phyloP scores from a whole-genome alignment of 2,329 filamentous ascomycete species.

The Clarireedia monteithiana region DNA sequence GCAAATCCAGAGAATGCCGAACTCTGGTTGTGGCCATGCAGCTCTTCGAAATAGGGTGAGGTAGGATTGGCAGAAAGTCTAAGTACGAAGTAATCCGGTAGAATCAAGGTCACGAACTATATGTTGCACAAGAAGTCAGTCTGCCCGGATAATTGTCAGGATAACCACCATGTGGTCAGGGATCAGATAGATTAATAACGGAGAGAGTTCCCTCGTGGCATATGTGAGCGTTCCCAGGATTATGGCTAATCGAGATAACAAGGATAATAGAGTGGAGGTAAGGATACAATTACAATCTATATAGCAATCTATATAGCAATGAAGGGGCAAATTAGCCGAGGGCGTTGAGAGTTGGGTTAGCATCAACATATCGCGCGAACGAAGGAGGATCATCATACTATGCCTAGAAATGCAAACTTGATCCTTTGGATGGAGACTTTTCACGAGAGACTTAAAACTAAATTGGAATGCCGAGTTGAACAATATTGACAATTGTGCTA shows the following conservation, averaged over 20 bases:
- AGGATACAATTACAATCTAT: neutral
- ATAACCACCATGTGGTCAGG: neutral
- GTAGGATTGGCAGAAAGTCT: neutral
- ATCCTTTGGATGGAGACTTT: neutral
- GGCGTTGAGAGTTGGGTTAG: neutral
- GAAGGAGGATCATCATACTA: neutral
- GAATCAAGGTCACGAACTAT: neutral
- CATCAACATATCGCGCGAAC: neutral
- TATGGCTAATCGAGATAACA: neutral
- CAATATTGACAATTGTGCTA: neutral
- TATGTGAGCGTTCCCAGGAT: conserved; percentile 1
- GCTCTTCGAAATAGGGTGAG: neutral
- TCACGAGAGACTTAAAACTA: neutral
- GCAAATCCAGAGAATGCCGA: neutral
- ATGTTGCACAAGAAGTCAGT: conserved; percentile 3
- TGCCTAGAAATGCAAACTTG: neutral
- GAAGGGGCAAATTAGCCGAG: neutral
- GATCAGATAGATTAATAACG: conserved; percentile 3
- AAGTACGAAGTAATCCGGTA: neutral
- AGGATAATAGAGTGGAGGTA: neutral
- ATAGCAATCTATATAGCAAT: neutral
- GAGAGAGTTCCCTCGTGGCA: conserved; percentile 8
- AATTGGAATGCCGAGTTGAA: neutral
- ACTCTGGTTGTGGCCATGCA: conserved; percentile 4
- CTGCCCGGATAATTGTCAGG: neutral